Evolutionary conservation across 2,329 filamentous ascomycete genomes (phyloP).

Genomic region (Cladosporium oxysporum): DNA sequence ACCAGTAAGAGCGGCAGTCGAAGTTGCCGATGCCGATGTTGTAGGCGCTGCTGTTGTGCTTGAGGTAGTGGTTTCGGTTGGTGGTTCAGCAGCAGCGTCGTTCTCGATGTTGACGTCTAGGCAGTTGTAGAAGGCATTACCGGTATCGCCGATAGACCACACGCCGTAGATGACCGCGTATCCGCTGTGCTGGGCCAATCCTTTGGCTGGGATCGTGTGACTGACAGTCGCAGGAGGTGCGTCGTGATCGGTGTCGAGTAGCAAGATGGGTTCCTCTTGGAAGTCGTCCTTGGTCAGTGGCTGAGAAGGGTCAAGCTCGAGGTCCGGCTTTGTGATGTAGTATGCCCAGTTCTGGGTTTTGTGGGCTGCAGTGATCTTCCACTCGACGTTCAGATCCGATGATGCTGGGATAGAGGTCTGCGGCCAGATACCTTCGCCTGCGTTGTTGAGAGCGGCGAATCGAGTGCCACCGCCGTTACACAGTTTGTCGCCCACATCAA

Average conservation of each 20-base stretch:
- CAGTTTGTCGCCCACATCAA: conserved; percentile 1
- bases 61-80: not conserved
- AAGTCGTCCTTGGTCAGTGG: conserved; percentile 13
- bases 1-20: not conserved
- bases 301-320: conserved; percentile 12
- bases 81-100: not conserved
- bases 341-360: conserved; percentile 17
- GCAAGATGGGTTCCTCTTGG: conserved; percentile 1
- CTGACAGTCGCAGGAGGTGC: conserved; percentile 11
- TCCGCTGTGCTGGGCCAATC: not conserved
- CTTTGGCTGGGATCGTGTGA: conserved; percentile 4
- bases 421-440: conserved; percentile 12
- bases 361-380: conserved; percentile 17
- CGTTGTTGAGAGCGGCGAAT: conserved; percentile 9
- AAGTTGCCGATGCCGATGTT: not conserved
- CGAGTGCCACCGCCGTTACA: conserved; percentile 14
- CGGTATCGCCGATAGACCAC: conserved; percentile 15
- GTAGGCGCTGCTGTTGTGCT: conserved; percentile 9
- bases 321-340: conserved; percentile 16
- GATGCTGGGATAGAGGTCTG: conserved; percentile 11
- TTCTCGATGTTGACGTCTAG: conserved; percentile 14
- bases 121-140: conserved; percentile 19
- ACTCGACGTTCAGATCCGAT: conserved; percentile 9
- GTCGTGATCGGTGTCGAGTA: conserved; percentile 9
- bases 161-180: conserved; percentile 16